Evolutionary conservation across 1,139 yeast genomes (phyloP), one percentile per base, ranked within the genome.

Genomic region (Magnusiomyces sp.): DNA sequence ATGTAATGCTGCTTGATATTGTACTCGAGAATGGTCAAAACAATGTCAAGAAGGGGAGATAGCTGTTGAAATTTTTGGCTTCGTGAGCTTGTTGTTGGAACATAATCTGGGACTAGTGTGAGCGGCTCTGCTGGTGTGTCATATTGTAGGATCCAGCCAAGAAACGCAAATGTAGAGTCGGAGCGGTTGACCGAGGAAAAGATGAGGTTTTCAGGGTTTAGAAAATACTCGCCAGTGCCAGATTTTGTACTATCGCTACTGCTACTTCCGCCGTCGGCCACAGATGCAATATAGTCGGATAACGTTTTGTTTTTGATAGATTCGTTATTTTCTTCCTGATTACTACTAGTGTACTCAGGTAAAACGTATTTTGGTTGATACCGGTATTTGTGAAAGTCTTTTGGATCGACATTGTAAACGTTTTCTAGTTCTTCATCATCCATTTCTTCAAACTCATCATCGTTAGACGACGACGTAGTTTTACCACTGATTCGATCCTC

Each of bases 1-100:
- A 23, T 23, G 4, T 4, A 23, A 23, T 23, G 29, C 6, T 39
- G 5, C 14, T 19, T n/a, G 2, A 20, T 2, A 17, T 42, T 32
- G 38, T 42, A 37, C 14, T 42, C 45, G 20, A 46, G 34, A 31
- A 47, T 29, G 11, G 44, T 13, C 13, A 34, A 32, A 10, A 45
- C 34, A n/a, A 33, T 19, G 19, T 47, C 32, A 13, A 43, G 38
- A 4, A 43, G 7, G 19, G 47, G 48, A 2, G 20, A 7, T 3
- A 42, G 40, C 5, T 27, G 32, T 2, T 16, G 9, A 9, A 13
- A 36, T 16, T 32, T 19, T 4, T 7, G 29, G 6, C 29, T 5
- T 4, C 29, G 29, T 23, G 29, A 23, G 29, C 29, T 23, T 23
- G 29, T 23, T 23, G 29, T 23, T 5, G 29, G 29, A 4, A 5